A percentile compares a stretch with the other conserved stretches of the same genome.
Conservation (phyloP, 31 red algal genomes). For the Asparagopsis taxiformis region DNA sequence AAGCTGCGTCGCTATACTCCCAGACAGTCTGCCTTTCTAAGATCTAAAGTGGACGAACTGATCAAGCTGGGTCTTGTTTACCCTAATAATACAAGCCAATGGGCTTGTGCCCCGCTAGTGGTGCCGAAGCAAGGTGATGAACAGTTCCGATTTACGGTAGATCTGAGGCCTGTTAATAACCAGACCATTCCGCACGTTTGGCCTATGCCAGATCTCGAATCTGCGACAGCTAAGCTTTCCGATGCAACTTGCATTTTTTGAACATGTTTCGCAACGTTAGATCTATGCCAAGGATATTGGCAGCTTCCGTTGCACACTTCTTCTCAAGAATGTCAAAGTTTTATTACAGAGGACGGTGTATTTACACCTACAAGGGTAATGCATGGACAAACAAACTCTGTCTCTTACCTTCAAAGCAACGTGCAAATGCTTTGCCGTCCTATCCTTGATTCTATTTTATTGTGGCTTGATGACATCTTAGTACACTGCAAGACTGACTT, state of each 20-base stretch:
- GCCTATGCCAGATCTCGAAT: too few relatives aligned
- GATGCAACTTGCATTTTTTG: too few relatives aligned
- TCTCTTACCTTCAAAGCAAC: too few relatives aligned
- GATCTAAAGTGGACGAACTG: neutral
- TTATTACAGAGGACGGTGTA: neutral
- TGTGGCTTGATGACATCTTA: too few relatives aligned
- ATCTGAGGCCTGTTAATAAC: too few relatives aligned
- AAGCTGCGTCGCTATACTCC: neutral
- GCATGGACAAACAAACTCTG: too few relatives aligned
- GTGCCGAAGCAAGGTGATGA: neutral
- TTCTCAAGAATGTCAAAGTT: too few relatives aligned
- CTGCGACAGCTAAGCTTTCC: neutral
- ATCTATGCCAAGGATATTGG: neutral
- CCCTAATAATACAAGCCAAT: too few relatives aligned
- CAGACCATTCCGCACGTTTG: too few relatives aligned
- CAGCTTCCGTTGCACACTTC: neutral
- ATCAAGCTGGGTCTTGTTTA: neutral
- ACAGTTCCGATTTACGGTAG: too few relatives aligned
- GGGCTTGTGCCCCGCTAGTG: neutral
- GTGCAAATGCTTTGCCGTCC: too few relatives aligned
- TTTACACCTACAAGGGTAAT: neutral
- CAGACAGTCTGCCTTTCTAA: neutral
- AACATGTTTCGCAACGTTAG: neutral
- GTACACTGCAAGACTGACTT: neutral
- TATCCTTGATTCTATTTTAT: neutral